These are phyloP conservation scores for Neoboletus subvelutipes DNA, from an alignment of 768 basidiomycete genomes.

Conservation along the genomic window DNA sequence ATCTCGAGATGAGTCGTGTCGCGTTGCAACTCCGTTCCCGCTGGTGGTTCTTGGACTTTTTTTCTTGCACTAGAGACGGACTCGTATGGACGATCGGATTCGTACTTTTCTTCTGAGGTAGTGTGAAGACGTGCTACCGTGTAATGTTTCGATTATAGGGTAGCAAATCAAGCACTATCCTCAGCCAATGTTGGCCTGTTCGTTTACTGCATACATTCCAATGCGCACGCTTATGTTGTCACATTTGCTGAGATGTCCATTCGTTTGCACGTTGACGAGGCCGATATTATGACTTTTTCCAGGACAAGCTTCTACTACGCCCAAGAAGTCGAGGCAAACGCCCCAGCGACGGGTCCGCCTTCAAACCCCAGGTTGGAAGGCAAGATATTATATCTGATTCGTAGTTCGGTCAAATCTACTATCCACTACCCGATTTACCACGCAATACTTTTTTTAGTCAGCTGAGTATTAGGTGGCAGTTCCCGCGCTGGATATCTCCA, in stretches of 20 bases:
- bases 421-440: too few relatives aligned
- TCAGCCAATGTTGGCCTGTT: neutral
- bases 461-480: too few relatives aligned
- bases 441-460: too few relatives aligned
- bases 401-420: too few relatives aligned
- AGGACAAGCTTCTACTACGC: too few relatives aligned
- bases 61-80: neutral
- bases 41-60: neutral
- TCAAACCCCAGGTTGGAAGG: too few relatives aligned
- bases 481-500: too few relatives aligned
- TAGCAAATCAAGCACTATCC: neutral
- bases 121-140: neutral
- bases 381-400: too few relatives aligned
- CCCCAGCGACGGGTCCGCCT: too few relatives aligned
- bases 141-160: neutral
- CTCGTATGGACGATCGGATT: neutral
- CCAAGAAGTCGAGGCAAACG: too few relatives aligned
- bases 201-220: neutral
- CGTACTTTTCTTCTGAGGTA: neutral
- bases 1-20: neutral
- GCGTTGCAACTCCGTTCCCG: neutral
- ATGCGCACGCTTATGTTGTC: too few relatives aligned
- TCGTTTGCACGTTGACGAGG: neutral
- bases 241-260: neutral
- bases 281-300: neutral